Conservation (phyloP, 257 asterid species). For the Fraxinus americana region DNA sequence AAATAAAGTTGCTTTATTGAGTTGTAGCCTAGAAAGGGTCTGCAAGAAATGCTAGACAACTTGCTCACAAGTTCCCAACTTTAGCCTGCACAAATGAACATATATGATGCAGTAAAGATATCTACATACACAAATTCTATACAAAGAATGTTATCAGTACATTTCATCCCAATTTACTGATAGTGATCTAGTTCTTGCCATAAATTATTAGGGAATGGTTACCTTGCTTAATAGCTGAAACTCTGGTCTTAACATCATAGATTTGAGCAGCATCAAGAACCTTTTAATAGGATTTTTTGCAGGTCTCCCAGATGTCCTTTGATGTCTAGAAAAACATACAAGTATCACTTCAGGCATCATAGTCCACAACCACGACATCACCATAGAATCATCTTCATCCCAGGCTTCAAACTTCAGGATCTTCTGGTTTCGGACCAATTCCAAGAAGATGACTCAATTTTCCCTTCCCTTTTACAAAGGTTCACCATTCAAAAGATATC, state of each 20-base stretch:
- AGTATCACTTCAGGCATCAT: background rate
- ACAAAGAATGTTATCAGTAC: background rate
- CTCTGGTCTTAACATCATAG: background rate
- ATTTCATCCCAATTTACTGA: background rate
- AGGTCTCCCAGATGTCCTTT: background rate
- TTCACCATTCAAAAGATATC: background rate
- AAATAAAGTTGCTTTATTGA: no score
- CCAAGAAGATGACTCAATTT: conserved; percentile 7
- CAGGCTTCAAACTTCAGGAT: conserved; percentile 1
- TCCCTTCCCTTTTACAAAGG: background rate
- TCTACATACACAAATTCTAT: no score
- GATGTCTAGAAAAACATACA: background rate
- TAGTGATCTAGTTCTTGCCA: background rate
- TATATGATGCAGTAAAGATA: no score
- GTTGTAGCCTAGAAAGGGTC: no score
- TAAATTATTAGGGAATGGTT: background rate
- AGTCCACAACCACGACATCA: background rate
- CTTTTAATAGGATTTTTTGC: background rate
- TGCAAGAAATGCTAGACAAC: no score
- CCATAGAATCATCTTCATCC: background rate
- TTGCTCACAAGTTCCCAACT: no score
- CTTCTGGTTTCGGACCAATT: background rate
- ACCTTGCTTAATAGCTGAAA: background rate
- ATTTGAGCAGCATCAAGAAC: background rate
- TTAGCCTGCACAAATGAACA: no score